A percentile compares a stretch with the other conserved stretches of the same genome.
phyloP scores from a whole-genome alignment of 192 early-diverging fungal genomes.

The Backusella morwellensis region DNA sequence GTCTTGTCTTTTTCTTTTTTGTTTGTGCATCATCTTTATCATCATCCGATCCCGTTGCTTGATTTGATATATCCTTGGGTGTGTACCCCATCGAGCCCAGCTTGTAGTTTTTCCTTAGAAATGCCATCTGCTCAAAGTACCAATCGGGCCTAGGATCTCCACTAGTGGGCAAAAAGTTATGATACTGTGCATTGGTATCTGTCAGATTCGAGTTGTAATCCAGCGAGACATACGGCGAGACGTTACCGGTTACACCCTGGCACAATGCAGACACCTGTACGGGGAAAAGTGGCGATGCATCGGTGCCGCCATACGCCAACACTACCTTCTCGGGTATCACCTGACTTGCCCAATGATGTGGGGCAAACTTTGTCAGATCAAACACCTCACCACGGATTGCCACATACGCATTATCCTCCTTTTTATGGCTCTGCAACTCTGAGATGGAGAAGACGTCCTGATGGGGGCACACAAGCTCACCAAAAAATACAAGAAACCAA shows the following conservation, averaged over 20 bases:
- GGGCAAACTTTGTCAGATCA: slow-evolving; percentile 65
- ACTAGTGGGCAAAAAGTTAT: slow-evolving; percentile 69
- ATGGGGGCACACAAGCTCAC: slow-evolving; percentile 69
- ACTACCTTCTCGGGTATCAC: slow-evolving; percentile 57
- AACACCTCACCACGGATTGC: slow-evolving; percentile 82
- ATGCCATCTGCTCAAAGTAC: slow-evolving; percentile 60
- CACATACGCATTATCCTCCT: slow-evolving; percentile 54
- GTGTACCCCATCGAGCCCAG: slow-evolving; percentile 67
- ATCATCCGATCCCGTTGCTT: slow-evolving; percentile 29
- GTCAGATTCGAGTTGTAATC: slow-evolving; percentile 47
- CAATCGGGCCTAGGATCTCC: slow-evolving; percentile 65
- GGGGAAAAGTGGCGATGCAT: slow-evolving; percentile 67
- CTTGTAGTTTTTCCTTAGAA: slow-evolving; percentile 57
- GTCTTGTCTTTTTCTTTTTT: slow-evolving; percentile 34
- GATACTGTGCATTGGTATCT: slow-evolving; percentile 54
- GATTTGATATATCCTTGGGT: slow-evolving; percentile 53
- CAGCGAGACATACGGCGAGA: slow-evolving; percentile 47
- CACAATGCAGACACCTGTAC: slow-evolving; percentile 68
- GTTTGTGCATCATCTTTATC: slow-evolving; percentile 9
- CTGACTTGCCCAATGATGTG: slow-evolving; percentile 47
- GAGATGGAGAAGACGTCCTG: slow-evolving; percentile 68
- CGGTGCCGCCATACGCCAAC: slow-evolving; percentile 51
- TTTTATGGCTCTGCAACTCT: slow-evolving; percentile 44
- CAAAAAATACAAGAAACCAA: slow-evolving; percentile 80
- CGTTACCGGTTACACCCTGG: slow-evolving; percentile 24